These are phyloP conservation scores for Dactylellina haptotyla DNA, from an alignment of 2,329 filamentous ascomycete genomes.

Conservation along the genomic window DNA sequence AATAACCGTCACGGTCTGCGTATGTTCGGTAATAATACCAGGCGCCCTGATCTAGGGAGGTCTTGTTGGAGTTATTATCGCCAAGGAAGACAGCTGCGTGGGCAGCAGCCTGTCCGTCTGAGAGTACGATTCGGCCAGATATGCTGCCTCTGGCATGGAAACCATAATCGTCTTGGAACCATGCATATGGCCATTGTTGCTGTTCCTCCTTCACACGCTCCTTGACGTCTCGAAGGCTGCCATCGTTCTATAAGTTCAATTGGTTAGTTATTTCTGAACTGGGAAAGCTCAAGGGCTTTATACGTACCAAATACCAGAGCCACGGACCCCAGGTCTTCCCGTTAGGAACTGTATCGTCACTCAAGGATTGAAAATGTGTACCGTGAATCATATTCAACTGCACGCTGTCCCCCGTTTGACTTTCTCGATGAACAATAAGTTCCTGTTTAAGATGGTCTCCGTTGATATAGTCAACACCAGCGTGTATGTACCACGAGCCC, in stretches of 20 bases:
- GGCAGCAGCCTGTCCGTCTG: slow-evolving; percentile 65
- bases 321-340: slow-evolving; percentile 64
- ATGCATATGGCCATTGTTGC: slow-evolving; percentile 65
- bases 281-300: too few species aligned
- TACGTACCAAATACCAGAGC: slow-evolving; percentile 62
- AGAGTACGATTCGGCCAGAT: slow-evolving; percentile 63
- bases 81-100: slow-evolving; percentile 67
- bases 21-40: slow-evolving; percentile 66
- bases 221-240: slow-evolving; percentile 63
- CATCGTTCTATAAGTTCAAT: slow-evolving; percentile 62
- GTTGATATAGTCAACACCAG: slow-evolving; percentile 67
- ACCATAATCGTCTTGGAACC: slow-evolving; percentile 63
- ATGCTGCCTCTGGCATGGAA: slow-evolving; percentile 67
- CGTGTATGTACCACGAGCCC: slow-evolving; percentile 67
- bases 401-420: slow-evolving; percentile 65
- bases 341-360: slow-evolving; percentile 58
- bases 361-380: slow-evolving; percentile 63
- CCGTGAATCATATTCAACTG: slow-evolving; percentile 69
- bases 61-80: slow-evolving; percentile 63
- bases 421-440: slow-evolving; percentile 67
- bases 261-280: background rate
- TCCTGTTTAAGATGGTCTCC: slow-evolving; percentile 68
- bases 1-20: slow-evolving; percentile 63
- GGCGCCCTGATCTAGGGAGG: slow-evolving; percentile 63
- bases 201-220: slow-evolving; percentile 62